Evolutionary conservation across 2,329 filamentous ascomycete species (phyloP).

Genomic region (Drechslera avenae): DNA sequence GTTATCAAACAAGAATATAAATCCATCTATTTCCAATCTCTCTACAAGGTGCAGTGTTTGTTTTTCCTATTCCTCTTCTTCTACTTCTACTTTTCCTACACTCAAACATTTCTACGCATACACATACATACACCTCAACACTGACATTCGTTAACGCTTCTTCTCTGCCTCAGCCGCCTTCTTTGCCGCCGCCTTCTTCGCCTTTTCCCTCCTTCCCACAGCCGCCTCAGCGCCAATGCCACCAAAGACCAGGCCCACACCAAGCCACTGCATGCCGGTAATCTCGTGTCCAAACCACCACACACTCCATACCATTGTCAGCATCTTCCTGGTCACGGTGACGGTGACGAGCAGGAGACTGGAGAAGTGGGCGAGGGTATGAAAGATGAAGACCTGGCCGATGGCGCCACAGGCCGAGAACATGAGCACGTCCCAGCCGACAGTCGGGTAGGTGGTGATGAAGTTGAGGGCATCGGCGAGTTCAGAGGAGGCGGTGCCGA

Average conservation of each 20-base stretch:
- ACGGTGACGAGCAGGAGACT: slow-evolving; percentile 92
- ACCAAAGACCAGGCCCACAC: slow-evolving; percentile 90
- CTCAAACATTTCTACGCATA: too few relatives aligned
- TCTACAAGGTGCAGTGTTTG: too few relatives aligned
- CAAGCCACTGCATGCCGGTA: slow-evolving; percentile 88
- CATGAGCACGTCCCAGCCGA: slow-evolving; percentile 85
- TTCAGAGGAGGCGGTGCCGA: slow-evolving; percentile 61
- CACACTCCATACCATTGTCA: slow-evolving; percentile 97
- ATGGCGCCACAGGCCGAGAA: slow-evolving; percentile 91
- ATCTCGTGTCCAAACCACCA: slow-evolving; percentile 91
- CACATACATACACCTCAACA: neutral
- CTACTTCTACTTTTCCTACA: too few relatives aligned
- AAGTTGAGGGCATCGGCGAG: slow-evolving; percentile 80
- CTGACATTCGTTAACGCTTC: slow-evolving; percentile 10
- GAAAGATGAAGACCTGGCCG: slow-evolving; percentile 94
- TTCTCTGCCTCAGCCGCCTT: slow-evolving; percentile 22
- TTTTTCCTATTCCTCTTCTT: too few relatives aligned
- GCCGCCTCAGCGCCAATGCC: slow-evolving; percentile 89
- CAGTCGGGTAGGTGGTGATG: slow-evolving; percentile 76
- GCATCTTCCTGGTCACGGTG: slow-evolving; percentile 97
- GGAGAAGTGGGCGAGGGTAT: slow-evolving; percentile 90
- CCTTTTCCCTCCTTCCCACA: slow-evolving; percentile 82
- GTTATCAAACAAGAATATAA: too few relatives aligned
- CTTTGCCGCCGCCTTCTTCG: slow-evolving; percentile 73
- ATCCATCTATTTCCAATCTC: too few relatives aligned